phyloP scores from a whole-genome alignment of 306 rosid genomes.

The Neltuma alba region DNA sequence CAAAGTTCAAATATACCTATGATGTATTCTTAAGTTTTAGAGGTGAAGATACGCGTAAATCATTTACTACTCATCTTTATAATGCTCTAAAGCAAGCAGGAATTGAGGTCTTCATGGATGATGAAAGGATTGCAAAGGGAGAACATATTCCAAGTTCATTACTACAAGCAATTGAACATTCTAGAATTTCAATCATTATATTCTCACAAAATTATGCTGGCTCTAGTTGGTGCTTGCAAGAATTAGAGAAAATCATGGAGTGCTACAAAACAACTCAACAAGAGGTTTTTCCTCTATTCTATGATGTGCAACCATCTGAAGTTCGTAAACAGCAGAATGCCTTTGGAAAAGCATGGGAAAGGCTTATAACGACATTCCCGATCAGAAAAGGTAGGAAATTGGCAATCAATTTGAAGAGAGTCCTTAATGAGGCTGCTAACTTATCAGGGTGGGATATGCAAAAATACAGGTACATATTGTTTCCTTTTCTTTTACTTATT shows the following conservation, averaged over 20 bases:
- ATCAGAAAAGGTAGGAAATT: background rate
- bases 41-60: background rate
- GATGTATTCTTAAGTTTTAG: background rate
- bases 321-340: background rate
- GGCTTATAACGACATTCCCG: background rate
- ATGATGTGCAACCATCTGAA: background rate
- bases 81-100: background rate
- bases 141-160: background rate
- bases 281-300: background rate
- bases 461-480: background rate
- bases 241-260: background rate
- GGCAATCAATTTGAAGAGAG: background rate
- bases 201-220: background rate
- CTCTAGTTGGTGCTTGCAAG: conserved; percentile 1
- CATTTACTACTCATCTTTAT: background rate
- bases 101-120: background rate
- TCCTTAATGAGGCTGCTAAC: background rate
- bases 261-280: background rate
- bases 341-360: background rate
- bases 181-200: background rate
- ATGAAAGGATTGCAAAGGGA: background rate
- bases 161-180: background rate
- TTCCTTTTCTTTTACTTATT: background rate
- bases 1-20: too few relatives aligned
- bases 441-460: background rate